phyloP scores from a whole-genome alignment of 345 rosid species.

The Pistacia integerrima region DNA sequence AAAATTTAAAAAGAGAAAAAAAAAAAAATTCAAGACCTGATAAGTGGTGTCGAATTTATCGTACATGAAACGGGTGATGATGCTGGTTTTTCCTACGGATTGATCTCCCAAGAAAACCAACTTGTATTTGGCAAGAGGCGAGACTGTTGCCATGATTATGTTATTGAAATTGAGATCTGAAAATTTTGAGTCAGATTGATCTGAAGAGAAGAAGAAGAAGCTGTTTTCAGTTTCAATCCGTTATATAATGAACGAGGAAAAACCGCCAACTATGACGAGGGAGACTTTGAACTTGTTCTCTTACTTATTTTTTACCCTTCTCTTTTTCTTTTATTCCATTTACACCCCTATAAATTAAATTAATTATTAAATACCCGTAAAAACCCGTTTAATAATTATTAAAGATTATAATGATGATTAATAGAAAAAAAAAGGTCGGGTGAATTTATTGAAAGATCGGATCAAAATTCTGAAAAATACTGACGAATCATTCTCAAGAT shows the following conservation, averaged over 20 bases:
- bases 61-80: constrained; percentile 96
- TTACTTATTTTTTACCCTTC: constrained; percentile 1
- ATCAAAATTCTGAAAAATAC: too few relatives aligned
- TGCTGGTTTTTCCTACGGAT: constrained; percentile 87
- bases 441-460: too few relatives aligned
- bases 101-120: constrained; percentile 88
- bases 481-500: too few relatives aligned
- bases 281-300: constrained; percentile 16
- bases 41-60: constrained; percentile 92
- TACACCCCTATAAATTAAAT: neutral
- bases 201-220: constrained; percentile 3
- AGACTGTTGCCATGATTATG: constrained; percentile 60
- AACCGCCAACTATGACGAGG: constrained; percentile 41
- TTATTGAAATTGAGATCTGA: neutral
- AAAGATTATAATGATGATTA: too few relatives aligned
- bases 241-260: constrained; percentile 25
- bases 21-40: constrained; percentile 44
- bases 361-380: neutral
- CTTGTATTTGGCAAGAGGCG: constrained; percentile 82
- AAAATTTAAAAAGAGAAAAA: neutral
- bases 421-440: too few relatives aligned
- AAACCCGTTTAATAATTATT: too few relatives aligned
- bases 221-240: constrained; percentile 20
- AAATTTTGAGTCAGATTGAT: constrained; percentile 32
- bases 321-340: neutral